A percentile compares a stretch with the other conserved stretches of the same genome.
phyloP scores from a whole-genome alignment of 345 rosid species.

The Gossypium raimondii region DNA sequence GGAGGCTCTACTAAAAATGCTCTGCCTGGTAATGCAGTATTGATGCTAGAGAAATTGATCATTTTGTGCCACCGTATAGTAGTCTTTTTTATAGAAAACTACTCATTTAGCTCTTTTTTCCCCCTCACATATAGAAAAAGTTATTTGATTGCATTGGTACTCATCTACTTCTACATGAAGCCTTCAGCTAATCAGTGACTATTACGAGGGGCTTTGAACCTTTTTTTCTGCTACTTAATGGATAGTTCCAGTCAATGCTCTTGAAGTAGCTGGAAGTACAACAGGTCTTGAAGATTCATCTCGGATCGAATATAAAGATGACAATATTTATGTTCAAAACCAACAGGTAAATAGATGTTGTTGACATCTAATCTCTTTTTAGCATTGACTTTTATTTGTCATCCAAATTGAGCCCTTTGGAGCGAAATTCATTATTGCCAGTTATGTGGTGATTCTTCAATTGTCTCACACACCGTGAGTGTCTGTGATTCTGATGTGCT shows the following conservation, averaged over 20 bases:
- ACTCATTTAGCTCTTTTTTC: too few species aligned
- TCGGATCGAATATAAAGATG: constrained; percentile 78
- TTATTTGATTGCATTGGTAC: too few species aligned
- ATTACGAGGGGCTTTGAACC: too few species aligned
- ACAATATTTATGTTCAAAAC: constrained; percentile 66
- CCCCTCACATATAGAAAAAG: too few species aligned
- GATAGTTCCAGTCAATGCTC: constrained; percentile 38
- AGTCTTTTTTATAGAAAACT: too few species aligned
- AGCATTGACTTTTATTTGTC: not conserved
- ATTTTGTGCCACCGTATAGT: too few species aligned
- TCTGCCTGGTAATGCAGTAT: constrained; percentile 29
- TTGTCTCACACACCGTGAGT: not conserved
- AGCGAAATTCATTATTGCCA: not conserved
- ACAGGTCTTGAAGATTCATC: constrained; percentile 78
- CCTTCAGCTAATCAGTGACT: too few species aligned
- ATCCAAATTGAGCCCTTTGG: not conserved
- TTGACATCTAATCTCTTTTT: not conserved
- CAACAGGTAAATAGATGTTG: constrained; percentile 55
- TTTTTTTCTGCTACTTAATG: too few species aligned
- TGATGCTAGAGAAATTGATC: too few species aligned
- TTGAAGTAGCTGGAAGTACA: constrained; percentile 70
- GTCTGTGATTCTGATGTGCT: not conserved
- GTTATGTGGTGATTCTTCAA: too few species aligned
- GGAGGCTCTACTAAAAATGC: constrained; percentile 40
- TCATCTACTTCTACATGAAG: too few species aligned